Evolutionary conservation across 306 rosid species (phyloP).

Genomic region (Cucumis hystrix): DNA sequence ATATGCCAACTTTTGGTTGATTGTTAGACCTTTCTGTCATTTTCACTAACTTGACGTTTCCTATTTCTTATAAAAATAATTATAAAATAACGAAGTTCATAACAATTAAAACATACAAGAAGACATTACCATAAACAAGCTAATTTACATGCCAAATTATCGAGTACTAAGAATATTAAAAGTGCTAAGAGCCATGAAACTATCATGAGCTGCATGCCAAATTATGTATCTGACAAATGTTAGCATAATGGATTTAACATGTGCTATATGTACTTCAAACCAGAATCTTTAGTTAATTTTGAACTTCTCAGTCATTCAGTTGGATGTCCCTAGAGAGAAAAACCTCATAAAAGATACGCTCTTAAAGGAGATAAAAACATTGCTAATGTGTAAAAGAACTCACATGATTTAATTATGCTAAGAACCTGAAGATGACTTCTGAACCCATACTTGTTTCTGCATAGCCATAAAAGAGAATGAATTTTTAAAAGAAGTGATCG

Average conservation of each 20-base stretch:
- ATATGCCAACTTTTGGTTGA: background rate
- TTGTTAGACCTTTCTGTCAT: background rate
- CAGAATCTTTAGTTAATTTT: background rate
- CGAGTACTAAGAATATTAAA: background rate
- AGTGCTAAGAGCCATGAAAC: background rate
- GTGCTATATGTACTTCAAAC: background rate
- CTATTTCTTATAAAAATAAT: background rate
- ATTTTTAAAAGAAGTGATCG: background rate
- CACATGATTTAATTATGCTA: slow-evolving; percentile 38
- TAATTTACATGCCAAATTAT: background rate
- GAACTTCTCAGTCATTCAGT: background rate
- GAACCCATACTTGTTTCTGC: slow-evolving; percentile 99
- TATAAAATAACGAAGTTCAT: background rate
- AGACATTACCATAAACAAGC: background rate
- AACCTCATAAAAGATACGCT: background rate
- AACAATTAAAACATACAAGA: background rate
- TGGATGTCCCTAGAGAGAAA: background rate
- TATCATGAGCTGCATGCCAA: background rate
- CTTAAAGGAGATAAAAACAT: background rate
- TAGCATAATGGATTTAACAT: background rate
- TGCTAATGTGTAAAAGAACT: slow-evolving; percentile 8
- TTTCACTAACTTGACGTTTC: background rate
- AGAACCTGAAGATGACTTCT: slow-evolving; percentile 81
- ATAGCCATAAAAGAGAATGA: slow-evolving; percentile 15
- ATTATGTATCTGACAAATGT: background rate